phyloP scores from a whole-genome alignment of 495 filamentous ascomycete species.

The Hypoxylon rickii region DNA sequence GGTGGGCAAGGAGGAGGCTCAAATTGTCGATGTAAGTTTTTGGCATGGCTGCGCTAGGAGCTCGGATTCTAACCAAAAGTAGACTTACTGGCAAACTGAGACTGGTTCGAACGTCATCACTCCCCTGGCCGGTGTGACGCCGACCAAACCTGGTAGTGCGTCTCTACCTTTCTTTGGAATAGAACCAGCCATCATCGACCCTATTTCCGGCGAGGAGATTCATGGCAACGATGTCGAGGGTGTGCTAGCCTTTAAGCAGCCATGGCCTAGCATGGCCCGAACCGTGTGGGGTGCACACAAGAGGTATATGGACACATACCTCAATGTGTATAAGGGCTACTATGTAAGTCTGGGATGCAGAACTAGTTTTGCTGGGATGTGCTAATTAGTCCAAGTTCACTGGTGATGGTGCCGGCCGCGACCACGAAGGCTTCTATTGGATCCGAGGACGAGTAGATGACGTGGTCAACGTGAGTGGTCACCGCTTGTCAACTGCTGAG shows the following conservation, averaged over 20 bases:
- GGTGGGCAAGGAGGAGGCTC: conserved; percentile 91
- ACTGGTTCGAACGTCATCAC: conserved; percentile 93
- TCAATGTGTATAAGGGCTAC: conserved; percentile 97
- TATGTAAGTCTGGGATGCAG: conserved; percentile 68
- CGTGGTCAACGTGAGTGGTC: conserved; percentile 96
- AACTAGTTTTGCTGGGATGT: conserved; percentile 2
- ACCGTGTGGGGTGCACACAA: conserved; percentile 98
- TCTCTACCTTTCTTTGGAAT: conserved; percentile 95
- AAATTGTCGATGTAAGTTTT: conserved; percentile 86
- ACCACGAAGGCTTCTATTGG: conserved; percentile 99
- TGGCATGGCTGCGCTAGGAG: not conserved
- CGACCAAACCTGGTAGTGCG: conserved; percentile 77
- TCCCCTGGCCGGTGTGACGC: conserved; percentile 74
- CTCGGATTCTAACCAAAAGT: conserved; percentile 18
- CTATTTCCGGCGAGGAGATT: conserved; percentile 91
- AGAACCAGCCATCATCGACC: conserved; percentile 97
- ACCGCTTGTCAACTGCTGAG: conserved; percentile 94
- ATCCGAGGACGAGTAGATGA: conserved; percentile 98
- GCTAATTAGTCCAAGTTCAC: conserved; percentile 75
- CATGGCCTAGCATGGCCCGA: conserved; percentile 98
- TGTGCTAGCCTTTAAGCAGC: conserved; percentile 95
- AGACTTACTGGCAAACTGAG: conserved; percentile 99
- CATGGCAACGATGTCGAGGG: conserved; percentile 97
- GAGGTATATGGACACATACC: conserved; percentile 97
- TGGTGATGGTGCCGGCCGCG: conserved; percentile 93